Conservation (phyloP, 805 yeast genomes). For the Suhomyces xylopsoci region DNA sequence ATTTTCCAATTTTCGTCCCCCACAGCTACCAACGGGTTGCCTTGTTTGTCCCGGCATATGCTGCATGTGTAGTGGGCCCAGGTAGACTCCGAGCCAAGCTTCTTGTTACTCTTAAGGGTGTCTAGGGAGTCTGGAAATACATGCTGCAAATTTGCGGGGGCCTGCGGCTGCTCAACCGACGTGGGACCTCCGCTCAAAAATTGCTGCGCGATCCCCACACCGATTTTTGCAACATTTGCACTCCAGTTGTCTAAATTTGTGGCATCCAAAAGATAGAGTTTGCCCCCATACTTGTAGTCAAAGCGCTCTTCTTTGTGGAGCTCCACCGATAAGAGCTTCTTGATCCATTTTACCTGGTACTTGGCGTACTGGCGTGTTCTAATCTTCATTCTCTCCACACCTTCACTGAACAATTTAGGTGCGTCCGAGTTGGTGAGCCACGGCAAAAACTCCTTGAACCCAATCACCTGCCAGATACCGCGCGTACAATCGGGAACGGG, state of each 20-base stretch:
- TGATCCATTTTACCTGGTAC: slow-evolving; percentile 88
- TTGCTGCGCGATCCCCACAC: slow-evolving; percentile 45
- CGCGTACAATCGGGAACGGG: slow-evolving; percentile 52
- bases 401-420: slow-evolving; percentile 30
- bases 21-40: slow-evolving; percentile 58
- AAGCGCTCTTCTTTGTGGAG: slow-evolving; percentile 45
- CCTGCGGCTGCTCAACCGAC: slow-evolving; percentile 22
- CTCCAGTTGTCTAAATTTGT: slow-evolving; percentile 67
- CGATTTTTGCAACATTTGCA: slow-evolving; percentile 52
- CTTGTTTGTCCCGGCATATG: slow-evolving; percentile 55
- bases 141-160: slow-evolving; percentile 22
- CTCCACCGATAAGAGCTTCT: slow-evolving; percentile 63
- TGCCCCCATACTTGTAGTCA: slow-evolving; percentile 56
- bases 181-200: slow-evolving; percentile 29
- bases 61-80: slow-evolving; percentile 75
- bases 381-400: slow-evolving; percentile 75
- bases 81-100: slow-evolving; percentile 29
- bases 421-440: slow-evolving; percentile 42
- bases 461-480: slow-evolving; percentile 94
- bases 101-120: slow-evolving; percentile 35
- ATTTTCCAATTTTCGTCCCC: slow-evolving; percentile 70
- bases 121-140: slow-evolving; percentile 26
- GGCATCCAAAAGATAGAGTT: slow-evolving; percentile 70
- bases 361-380: slow-evolving; percentile 85
- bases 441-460: slow-evolving; percentile 85